Percentiles rank a stretch among this genome's conserved stretches.
Conservation (phyloP, 176 grass and related monocot genomes). For the Raddia guianensis region DNA sequence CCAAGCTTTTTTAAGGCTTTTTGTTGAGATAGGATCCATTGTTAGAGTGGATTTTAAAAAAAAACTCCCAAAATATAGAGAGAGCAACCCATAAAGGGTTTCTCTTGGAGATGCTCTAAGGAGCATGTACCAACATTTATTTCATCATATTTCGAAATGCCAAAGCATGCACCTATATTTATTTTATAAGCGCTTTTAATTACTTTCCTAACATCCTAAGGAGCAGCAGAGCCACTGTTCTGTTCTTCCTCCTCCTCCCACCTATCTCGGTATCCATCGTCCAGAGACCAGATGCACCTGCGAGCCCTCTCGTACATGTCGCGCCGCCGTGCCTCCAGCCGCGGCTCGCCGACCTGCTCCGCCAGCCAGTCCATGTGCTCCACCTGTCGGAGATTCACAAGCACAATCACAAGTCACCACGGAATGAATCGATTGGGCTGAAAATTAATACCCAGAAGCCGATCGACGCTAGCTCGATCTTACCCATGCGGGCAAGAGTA, state of each 20-base stretch:
- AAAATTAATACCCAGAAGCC: neutral
- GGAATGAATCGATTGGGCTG: neutral
- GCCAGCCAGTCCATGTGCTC: constrained; percentile 64
- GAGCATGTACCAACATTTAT: no score
- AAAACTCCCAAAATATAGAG: no score
- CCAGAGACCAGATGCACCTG: constrained; percentile 33
- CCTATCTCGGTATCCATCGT: constrained; percentile 37
- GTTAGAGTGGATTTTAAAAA: no score
- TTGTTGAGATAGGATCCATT: no score
- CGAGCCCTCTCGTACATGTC: constrained; percentile 33
- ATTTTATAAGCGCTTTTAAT: no score
- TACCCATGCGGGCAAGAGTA: constrained; percentile 37
- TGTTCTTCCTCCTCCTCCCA: constrained; percentile 27
- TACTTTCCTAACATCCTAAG: neutral
- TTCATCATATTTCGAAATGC: no score
- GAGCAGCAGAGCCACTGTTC: neutral
- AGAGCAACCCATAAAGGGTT: no score
- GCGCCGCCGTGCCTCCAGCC: constrained; percentile 18
- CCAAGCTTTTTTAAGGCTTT: no score
- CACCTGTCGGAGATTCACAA: constrained; percentile 12
- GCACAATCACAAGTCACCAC: neutral
- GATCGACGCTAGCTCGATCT: no score
- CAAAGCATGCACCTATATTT: no score
- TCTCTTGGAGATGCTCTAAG: no score
- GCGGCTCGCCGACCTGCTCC: constrained; percentile 37